A percentile compares a stretch with the other conserved stretches of the same genome.
These are phyloP conservation scores for Trametes coccinea DNA, from an alignment of 768 basidiomycete species.

Conservation along the genomic window DNA sequence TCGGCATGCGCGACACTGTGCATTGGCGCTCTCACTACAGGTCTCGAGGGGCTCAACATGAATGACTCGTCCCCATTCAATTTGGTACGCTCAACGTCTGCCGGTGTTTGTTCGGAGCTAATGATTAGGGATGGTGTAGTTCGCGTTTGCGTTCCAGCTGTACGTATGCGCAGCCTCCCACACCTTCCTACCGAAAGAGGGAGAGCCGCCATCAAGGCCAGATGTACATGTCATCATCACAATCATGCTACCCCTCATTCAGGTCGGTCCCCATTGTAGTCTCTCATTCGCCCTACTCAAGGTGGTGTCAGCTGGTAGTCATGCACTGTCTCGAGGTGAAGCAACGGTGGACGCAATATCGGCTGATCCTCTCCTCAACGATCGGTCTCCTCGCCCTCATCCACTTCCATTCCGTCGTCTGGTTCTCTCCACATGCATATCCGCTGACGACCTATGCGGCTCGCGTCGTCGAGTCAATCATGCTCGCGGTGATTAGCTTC, in stretches of 20 bases:
- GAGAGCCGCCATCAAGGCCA: constrained; percentile 57
- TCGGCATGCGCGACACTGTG: constrained; percentile 65
- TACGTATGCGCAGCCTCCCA: constrained; percentile 72
- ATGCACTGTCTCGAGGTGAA: constrained; percentile 68
- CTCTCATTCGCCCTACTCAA: background rate
- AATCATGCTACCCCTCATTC: constrained; percentile 69
- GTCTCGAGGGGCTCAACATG: constrained; percentile 59
- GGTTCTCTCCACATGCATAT: constrained; percentile 49
- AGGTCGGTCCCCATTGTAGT: constrained; percentile 40
- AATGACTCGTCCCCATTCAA: constrained; percentile 67
- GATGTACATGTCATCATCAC: constrained; percentile 75
- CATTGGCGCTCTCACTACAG: constrained; percentile 65
- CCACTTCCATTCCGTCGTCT: constrained; percentile 69
- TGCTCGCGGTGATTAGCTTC: constrained; percentile 56
- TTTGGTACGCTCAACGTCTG: constrained; percentile 48
- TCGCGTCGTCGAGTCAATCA: constrained; percentile 66
- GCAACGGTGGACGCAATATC: constrained; percentile 61
- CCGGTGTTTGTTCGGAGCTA: background rate
- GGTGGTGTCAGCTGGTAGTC: constrained; percentile 49
- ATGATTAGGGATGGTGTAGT: constrained; percentile 39
- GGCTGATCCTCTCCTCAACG: constrained; percentile 69
- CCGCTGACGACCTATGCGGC: constrained; percentile 76
- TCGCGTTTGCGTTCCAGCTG: constrained; percentile 75
- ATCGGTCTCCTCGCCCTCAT: constrained; percentile 57
- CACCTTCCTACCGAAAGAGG: constrained; percentile 48